Evolutionary conservation across 768 basidiomycete genomes (phyloP).

Genomic region (Rhodotorula diobovata): DNA sequence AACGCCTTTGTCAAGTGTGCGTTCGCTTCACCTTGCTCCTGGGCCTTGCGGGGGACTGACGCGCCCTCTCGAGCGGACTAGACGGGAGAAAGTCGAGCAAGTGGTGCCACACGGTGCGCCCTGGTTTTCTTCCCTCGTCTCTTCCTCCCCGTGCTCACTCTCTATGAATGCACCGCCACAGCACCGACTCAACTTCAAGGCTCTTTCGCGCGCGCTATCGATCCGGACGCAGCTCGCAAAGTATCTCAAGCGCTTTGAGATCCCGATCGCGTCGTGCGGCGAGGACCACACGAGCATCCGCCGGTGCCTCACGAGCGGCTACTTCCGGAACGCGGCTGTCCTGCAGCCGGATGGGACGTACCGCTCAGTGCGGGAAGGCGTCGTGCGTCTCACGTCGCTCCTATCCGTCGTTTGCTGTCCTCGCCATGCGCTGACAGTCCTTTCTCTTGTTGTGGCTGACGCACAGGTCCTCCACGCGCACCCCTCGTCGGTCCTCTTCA

Average conservation of each 20-base stretch:
- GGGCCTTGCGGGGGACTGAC: no score
- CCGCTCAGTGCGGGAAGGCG: constrained; percentile 76
- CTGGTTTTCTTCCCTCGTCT: no score
- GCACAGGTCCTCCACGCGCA: constrained; percentile 76
- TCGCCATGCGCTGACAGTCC: background rate
- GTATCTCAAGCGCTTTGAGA: constrained; percentile 83
- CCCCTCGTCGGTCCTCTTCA: constrained; percentile 90
- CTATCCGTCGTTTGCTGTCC: background rate
- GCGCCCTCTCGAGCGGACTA: no score
- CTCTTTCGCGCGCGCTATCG: constrained; percentile 86
- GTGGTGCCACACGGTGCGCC: constrained; percentile 69
- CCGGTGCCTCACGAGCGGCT: constrained; percentile 85
- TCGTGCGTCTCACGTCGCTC: constrained; percentile 53
- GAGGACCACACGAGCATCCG: constrained; percentile 77
- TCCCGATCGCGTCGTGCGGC: constrained; percentile 74
- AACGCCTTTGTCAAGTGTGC: constrained; percentile 84
- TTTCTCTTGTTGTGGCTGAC: no score
- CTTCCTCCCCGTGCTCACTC: background rate
- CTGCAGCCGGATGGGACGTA: constrained; percentile 93
- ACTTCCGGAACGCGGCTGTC: constrained; percentile 87
- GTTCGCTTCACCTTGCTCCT: background rate
- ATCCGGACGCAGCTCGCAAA: constrained; percentile 92
- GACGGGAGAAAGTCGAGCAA: constrained; percentile 64
- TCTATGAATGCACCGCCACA: background rate
- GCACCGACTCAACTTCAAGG: constrained; percentile 88